These are phyloP conservation scores for Alloteropsis semialata DNA, from an alignment of 176 grass and related monocot species.

Conservation along the genomic window DNA sequence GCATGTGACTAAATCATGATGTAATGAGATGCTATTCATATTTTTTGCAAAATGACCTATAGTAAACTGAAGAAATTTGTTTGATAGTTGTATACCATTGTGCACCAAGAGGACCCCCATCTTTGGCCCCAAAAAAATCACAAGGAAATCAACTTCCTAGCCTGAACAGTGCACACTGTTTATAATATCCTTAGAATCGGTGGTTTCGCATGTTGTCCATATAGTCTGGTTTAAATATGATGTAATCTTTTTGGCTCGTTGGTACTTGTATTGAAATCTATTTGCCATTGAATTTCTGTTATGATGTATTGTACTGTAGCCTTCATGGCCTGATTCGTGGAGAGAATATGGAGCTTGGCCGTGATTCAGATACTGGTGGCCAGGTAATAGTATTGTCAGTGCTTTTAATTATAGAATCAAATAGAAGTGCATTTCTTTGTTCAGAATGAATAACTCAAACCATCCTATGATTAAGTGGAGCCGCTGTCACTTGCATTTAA, in stretches of 20 bases:
- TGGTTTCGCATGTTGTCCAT: background rate
- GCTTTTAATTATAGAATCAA: background rate
- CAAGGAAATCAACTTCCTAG: background rate
- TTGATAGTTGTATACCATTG: background rate
- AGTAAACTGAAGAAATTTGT: background rate
- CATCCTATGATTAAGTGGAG: background rate
- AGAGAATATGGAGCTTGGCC: slow-evolving; percentile 90
- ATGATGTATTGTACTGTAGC: slow-evolving; percentile 46
- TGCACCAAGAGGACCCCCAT: background rate
- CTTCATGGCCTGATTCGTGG: slow-evolving; percentile 83
- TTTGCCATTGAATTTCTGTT: slow-evolving; percentile 31
- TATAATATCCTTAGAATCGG: background rate
- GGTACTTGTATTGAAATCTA: slow-evolving; percentile 25
- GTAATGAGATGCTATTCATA: background rate
- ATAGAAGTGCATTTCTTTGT: background rate
- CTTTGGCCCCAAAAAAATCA: background rate
- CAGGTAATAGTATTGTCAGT: slow-evolving; percentile 57
- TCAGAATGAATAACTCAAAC: slow-evolving; percentile 10
- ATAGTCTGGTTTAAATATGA: background rate
- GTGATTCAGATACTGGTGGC: slow-evolving; percentile 88
- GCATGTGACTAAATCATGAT: background rate
- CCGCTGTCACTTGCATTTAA: slow-evolving; percentile 12
- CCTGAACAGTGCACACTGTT: slow-evolving; percentile 4
- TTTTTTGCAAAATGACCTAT: slow-evolving; percentile 3
- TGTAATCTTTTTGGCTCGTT: slow-evolving; percentile 10